Evolutionary conservation across 768 basidiomycete species (phyloP), one percentile per base, ranked within the genome.

Genomic region (Suillus occidentalis): DNA sequence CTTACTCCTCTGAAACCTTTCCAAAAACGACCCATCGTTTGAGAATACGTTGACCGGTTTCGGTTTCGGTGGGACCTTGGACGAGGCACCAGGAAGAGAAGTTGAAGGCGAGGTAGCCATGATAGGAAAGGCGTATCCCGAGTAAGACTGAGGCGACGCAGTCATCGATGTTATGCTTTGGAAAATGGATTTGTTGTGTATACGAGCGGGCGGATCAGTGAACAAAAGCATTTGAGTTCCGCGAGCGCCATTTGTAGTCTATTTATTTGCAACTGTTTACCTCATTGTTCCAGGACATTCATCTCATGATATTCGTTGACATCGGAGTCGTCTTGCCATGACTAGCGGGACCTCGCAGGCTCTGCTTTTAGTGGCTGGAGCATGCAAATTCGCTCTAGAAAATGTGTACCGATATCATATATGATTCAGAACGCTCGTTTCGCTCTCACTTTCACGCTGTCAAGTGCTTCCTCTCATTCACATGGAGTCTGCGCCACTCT

Each of bases 1-100:
- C 76, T 82, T 84, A 56, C 78, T 77, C 37, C 84, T 83, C 74
- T 87, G 85, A 70, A 89, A 83, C 12, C 87, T 82, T 68, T 89
- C 83, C 63, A 89, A 76, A 72, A 89, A 90, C 10, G 87, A 88
- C 9, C 89, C 89, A 68, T 89, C 89, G 72, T 89, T 84, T 62
- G 87, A 81, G 72, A 90, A 90, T 25, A 89, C 82, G 71, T 89
- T 90, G 57, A 80, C 77, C 14, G 82, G 77, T 68, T 85, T 87
- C 45, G 78, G 52, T 70, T 79, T 81, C 20, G 73, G 63, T n/a
- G 63, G 57, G 7, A 59, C 34, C 42, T 70, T 75, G 4, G 68
- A 39, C 22, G 70, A 63, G 10, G 68, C 43, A 22, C 71, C 69
- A 63, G 74, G 66, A 10, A 69, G 49, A n/a, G 64, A 60, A 25